Conservation (phyloP, 164 flowering plant species). For the Aristolochia californica region DNA sequence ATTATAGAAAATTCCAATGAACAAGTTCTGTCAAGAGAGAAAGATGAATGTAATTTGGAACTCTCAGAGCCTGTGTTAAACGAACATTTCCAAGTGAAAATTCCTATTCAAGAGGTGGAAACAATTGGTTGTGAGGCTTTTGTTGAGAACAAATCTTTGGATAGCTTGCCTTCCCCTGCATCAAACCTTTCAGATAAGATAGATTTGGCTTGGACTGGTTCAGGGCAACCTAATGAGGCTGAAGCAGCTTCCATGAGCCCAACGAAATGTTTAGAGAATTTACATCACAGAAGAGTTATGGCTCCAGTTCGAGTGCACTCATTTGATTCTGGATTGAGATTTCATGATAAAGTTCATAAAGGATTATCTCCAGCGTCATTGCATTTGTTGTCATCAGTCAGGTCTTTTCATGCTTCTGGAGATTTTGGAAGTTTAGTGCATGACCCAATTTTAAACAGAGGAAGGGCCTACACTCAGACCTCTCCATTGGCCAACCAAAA, state of each 20-base stretch:
- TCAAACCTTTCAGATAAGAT: slow-evolving; percentile 78
- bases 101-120: slow-evolving; percentile 10
- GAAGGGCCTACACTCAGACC: slow-evolving; percentile 37
- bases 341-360: slow-evolving; percentile 43
- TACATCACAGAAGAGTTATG: slow-evolving; percentile 28
- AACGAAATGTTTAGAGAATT: slow-evolving; percentile 25
- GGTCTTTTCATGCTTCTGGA: slow-evolving; percentile 87
- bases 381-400: slow-evolving; percentile 47
- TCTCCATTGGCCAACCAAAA: slow-evolving; percentile 42
- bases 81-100: slow-evolving; percentile 1
- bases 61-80: slow-evolving; percentile 11
- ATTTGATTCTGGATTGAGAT: slow-evolving; percentile 80
- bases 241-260: slow-evolving; percentile 17
- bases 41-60: slow-evolving; percentile 14
- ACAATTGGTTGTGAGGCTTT: slow-evolving; percentile 23
- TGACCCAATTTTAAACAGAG: slow-evolving; percentile 49
- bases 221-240: slow-evolving; percentile 26
- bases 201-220: slow-evolving; percentile 91
- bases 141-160: slow-evolving; percentile 15
- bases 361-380: slow-evolving; percentile 42
- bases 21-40: slow-evolving; percentile 9
- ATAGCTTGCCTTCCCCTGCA: slow-evolving; percentile 27
- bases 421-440: slow-evolving; percentile 61
- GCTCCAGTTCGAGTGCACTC: slow-evolving; percentile 71
- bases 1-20: slow-evolving; percentile 15